A percentile compares a stretch with the other conserved stretches of the same genome.
phyloP scores from a whole-genome alignment of 192 early-diverging fungal genomes.

The Rhizophagus sp. region DNA sequence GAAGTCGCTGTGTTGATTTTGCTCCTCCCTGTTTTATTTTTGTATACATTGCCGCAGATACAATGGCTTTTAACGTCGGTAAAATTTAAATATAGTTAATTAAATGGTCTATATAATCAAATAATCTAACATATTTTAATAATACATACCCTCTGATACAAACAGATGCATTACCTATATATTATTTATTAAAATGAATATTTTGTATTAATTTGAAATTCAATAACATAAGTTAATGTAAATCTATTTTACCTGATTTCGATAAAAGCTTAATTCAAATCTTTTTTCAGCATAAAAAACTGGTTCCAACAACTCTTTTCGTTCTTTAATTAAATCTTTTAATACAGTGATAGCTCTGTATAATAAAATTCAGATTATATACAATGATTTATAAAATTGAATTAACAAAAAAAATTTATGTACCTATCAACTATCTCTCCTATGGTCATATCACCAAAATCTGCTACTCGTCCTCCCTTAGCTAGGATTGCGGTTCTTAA shows the following conservation, averaged over 20 bases:
- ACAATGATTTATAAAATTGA: neutral
- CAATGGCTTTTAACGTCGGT: conserved; percentile 59
- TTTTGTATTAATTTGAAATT: neutral
- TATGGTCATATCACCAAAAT: conserved; percentile 73
- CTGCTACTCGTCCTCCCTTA: conserved; percentile 77
- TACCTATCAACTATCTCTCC: conserved; percentile 74
- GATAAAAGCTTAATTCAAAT: conserved; percentile 81
- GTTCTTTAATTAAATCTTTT: conserved; percentile 73
- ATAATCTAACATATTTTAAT: neutral
- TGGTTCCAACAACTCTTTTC: conserved; percentile 77
- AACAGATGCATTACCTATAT: conserved; percentile 44
- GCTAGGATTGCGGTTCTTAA: conserved; percentile 58
- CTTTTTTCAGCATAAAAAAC: conserved; percentile 81
- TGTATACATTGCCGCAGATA: conserved; percentile 75
- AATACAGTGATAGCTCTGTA: conserved; percentile 63
- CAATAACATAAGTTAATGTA: neutral
- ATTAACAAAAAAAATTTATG: neutral
- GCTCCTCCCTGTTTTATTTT: conserved; percentile 77
- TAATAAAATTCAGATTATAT: neutral
- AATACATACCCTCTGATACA: conserved; percentile 54
- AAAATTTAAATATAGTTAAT: neutral
- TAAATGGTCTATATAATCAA: neutral
- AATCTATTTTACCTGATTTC: conserved; percentile 69
- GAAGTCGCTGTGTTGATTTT: conserved; percentile 64
- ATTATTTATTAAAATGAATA: neutral